Conservation (phyloP, 1,284 basidiomycete species). For the Apiotrichum gracile region DNA sequence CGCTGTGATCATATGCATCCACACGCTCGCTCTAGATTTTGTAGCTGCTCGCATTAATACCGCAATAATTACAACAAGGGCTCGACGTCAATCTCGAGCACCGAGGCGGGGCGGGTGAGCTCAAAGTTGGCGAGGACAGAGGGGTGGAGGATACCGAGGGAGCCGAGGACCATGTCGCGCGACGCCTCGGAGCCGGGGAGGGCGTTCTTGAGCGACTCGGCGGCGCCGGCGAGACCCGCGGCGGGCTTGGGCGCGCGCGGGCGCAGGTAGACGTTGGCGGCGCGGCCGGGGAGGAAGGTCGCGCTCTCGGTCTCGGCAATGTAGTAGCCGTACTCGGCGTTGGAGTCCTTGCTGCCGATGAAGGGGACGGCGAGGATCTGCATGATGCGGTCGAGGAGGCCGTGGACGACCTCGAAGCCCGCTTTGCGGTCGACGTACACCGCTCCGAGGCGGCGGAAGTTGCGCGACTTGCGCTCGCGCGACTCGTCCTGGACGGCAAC, state of each 20-base stretch:
- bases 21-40: too few relatives aligned
- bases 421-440: slow-evolving; percentile 95
- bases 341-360: slow-evolving; percentile 57
- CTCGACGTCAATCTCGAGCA: slow-evolving; percentile 88
- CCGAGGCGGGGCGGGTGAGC: slow-evolving; percentile 90
- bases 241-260: slow-evolving; percentile 47
- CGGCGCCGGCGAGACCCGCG: slow-evolving; percentile 42
- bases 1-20: too few relatives aligned
- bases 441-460: slow-evolving; percentile 79
- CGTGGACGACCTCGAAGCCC: slow-evolving; percentile 95
- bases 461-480: slow-evolving; percentile 76
- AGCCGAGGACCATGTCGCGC: slow-evolving; percentile 68
- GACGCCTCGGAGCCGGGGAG: slow-evolving; percentile 23
- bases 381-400: slow-evolving; percentile 90
- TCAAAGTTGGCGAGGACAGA: slow-evolving; percentile 86
- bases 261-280: slow-evolving; percentile 84
- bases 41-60: too few relatives aligned
- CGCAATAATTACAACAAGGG: slow-evolving; percentile 83
- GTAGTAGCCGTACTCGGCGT: slow-evolving; percentile 75
- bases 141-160: slow-evolving; percentile 83
- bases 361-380: slow-evolving; percentile 83
- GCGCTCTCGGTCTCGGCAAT: slow-evolving; percentile 82
- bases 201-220: slow-evolving; percentile 44
- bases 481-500: slow-evolving; percentile 79
- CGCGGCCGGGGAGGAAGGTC: slow-evolving; percentile 90